Percentiles rank a stretch among this genome's conserved stretches.
phyloP scores from a whole-genome alignment of 768 basidiomycete genomes.

The Mycena albidolilacea region DNA sequence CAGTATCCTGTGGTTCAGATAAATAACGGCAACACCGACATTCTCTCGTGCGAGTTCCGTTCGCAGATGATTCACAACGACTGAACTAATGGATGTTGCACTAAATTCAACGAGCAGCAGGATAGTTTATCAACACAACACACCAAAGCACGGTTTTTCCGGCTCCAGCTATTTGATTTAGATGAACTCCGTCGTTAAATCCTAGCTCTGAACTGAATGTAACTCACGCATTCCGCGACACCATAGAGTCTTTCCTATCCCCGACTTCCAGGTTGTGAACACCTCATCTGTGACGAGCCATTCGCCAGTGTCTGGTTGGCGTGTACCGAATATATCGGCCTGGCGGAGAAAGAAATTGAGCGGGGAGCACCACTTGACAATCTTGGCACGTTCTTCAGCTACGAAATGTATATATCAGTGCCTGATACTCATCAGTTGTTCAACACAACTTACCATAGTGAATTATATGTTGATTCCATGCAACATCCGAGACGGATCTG shows the following conservation, averaged over 20 bases:
- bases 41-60: not conserved
- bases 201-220: not conserved
- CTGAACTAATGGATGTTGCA: not conserved
- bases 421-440: too few species aligned
- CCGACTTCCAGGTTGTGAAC: not conserved
- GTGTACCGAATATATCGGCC: not conserved
- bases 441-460: not conserved
- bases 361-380: conserved; percentile 18
- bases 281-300: not conserved
- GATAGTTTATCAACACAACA: not conserved
- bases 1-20: conserved; percentile 9
- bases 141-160: not conserved
- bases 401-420: too few species aligned
- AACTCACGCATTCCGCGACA: not conserved
- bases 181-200: not conserved
- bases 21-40: not conserved
- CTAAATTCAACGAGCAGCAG: too few species aligned
- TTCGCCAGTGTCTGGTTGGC: conserved; percentile 4
- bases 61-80: not conserved
- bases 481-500: not conserved
- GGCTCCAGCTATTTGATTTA: not conserved
- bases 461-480: not conserved
- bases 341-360: conserved; percentile 18
- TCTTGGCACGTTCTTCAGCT: not conserved
- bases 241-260: not conserved